phyloP scores from a whole-genome alignment of 2,329 filamentous ascomycete genomes.

The Colletotrichum destructivum region DNA sequence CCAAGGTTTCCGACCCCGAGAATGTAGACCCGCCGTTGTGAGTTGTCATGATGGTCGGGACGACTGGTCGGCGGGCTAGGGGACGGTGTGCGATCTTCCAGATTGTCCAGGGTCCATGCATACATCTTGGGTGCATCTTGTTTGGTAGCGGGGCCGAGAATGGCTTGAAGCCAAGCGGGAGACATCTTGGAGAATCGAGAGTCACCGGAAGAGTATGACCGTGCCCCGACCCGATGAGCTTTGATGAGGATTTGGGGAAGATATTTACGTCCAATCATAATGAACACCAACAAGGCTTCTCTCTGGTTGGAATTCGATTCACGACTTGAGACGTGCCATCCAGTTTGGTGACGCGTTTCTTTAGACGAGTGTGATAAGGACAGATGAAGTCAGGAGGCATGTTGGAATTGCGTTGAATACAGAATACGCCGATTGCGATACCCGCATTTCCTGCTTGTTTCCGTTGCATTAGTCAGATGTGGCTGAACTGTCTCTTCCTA shows the following conservation, averaged over 20 bases:
- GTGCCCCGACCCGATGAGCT: background rate
- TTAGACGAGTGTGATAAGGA: background rate
- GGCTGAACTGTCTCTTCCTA: background rate
- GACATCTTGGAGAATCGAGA: constrained; percentile 15
- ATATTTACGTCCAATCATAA: constrained; percentile 1
- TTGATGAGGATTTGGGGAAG: background rate
- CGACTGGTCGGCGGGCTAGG: background rate
- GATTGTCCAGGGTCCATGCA: constrained; percentile 53
- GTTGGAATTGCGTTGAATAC: background rate
- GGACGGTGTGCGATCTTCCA: constrained; percentile 37
- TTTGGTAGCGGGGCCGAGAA: constrained; percentile 47
- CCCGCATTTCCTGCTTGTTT: background rate
- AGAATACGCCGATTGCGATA: background rate
- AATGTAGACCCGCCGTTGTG: constrained; percentile 75
- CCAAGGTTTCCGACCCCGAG: constrained; percentile 88
- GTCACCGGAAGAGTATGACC: background rate
- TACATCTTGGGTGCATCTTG: constrained; percentile 52
- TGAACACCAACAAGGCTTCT: background rate
- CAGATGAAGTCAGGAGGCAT: background rate
- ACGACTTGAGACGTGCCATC: background rate
- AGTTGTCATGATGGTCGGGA: background rate
- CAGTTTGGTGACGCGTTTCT: too few species aligned
- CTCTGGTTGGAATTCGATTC: background rate
- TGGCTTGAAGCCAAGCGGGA: constrained; percentile 51
- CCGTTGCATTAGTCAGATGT: constrained; percentile 15